Conservation (phyloP, 1,284 basidiomycete species). For the Marasmius sp. region DNA sequence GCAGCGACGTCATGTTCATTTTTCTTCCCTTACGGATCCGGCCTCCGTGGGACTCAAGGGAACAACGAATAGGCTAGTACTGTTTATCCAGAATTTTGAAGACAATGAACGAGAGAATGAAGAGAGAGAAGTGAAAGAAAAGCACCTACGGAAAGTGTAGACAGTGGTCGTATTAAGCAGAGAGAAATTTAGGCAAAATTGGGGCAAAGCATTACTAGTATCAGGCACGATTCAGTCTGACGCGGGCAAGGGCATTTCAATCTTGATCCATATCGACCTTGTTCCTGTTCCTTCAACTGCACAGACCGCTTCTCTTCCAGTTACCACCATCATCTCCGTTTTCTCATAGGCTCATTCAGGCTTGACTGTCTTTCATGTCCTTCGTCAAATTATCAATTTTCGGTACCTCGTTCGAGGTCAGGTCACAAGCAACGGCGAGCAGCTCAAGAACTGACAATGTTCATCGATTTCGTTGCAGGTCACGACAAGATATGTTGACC, state of each 20-base stretch:
- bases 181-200: no score
- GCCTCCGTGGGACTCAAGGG: no score
- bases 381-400: constrained; percentile 99
- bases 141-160: no score
- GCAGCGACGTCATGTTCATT: no score
- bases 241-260: neutral
- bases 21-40: no score
- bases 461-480: constrained; percentile 61
- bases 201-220: no score
- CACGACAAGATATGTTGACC: constrained; percentile 97
- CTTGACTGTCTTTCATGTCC: constrained; percentile 69
- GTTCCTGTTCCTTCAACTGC: neutral
- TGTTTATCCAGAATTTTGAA: no score
- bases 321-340: constrained; percentile 12
- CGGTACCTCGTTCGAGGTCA: constrained; percentile 90
- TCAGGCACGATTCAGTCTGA: no score
- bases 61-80: no score
- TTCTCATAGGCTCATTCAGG: constrained; percentile 87
- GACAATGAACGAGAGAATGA: no score
- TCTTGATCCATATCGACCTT: neutral
- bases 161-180: no score
- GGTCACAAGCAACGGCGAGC: constrained; percentile 15
- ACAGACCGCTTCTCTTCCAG: constrained; percentile 11
- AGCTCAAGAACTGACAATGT: constrained; percentile 13
- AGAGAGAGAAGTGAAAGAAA: no score